A percentile compares a stretch with the other conserved stretches of the same genome.
Conservation (phyloP, 2,329 filamentous ascomycete genomes). For the Alternaria ethzedia region DNA sequence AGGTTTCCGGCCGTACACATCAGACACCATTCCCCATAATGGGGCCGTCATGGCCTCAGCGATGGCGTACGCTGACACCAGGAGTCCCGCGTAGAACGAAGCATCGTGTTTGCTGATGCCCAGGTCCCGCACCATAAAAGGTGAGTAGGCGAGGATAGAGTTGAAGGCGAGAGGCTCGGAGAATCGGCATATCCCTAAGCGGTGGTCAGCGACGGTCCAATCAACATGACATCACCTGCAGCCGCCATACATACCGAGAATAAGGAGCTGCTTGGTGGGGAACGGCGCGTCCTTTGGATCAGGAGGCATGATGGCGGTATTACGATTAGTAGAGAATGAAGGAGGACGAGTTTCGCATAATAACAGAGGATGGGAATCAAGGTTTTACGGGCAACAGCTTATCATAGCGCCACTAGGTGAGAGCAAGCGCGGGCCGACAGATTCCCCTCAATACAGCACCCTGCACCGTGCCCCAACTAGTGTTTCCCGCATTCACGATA, state of each 20-base stretch:
- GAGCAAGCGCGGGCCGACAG: slow-evolving; percentile 24
- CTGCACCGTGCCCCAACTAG: slow-evolving; percentile 18
- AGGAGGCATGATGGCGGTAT: slow-evolving; percentile 34
- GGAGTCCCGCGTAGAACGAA: slow-evolving; percentile 82
- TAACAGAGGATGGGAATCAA: slow-evolving; percentile 18
- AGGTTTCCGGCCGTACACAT: slow-evolving; percentile 50
- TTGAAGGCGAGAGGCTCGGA: slow-evolving; percentile 93
- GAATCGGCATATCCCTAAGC: slow-evolving; percentile 83
- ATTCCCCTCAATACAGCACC: slow-evolving; percentile 19
- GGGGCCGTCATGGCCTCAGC: slow-evolving; percentile 87
- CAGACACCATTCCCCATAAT: slow-evolving; percentile 52
- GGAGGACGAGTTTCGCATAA: slow-evolving; percentile 21
- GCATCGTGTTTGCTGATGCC: slow-evolving; percentile 52
- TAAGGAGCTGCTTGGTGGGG: slow-evolving; percentile 55
- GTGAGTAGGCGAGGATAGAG: slow-evolving; percentile 84
- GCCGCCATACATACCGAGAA: slow-evolving; percentile 44
- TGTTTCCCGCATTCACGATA: slow-evolving; percentile 15
- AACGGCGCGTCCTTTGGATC: slow-evolving; percentile 49
- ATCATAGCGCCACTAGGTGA: slow-evolving; percentile 22
- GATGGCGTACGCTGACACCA: slow-evolving; percentile 89
- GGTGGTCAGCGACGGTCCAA: slow-evolving; percentile 25
- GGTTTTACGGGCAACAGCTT: slow-evolving; percentile 28
- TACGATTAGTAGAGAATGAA: slow-evolving; percentile 19
- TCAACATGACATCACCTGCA: slow-evolving; percentile 23
- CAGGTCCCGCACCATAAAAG: slow-evolving; percentile 49